These are phyloP conservation scores for Pyricularia grisea DNA, from an alignment of 2,329 filamentous ascomycete genomes.

Conservation along the genomic window DNA sequence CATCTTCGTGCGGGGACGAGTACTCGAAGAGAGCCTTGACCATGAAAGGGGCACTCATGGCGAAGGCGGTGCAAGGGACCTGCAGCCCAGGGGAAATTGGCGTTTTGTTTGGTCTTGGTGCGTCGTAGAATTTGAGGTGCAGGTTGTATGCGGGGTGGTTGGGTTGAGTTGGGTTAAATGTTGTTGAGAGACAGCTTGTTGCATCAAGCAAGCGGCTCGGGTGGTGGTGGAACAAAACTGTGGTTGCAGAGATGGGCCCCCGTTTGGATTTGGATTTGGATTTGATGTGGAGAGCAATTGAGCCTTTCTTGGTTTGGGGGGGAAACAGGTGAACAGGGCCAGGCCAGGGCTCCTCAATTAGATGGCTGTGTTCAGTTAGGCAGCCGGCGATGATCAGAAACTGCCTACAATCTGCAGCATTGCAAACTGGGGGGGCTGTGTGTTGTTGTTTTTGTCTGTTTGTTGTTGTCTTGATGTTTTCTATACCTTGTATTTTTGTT, in stretches of 20 bases:
- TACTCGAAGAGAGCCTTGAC: constrained; percentile 97
- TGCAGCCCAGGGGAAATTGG: not conserved
- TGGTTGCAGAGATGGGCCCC: not conserved
- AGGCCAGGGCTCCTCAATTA: not conserved
- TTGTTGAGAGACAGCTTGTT: not conserved
- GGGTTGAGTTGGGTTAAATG: not conserved
- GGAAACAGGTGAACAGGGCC: not conserved
- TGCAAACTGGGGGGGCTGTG: not conserved
- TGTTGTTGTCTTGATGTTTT: not conserved
- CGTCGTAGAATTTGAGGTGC: not conserved
- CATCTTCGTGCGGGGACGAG: constrained; percentile 84
- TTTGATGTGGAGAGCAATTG: not conserved
- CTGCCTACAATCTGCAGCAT: not conserved
- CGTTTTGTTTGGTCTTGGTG: not conserved
- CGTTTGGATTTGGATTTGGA: not conserved
- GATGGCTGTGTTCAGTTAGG: not conserved
- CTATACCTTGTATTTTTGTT: not conserved
- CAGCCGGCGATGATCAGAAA: not conserved
- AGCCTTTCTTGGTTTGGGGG: not conserved
- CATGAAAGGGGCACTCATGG: constrained; percentile 73
- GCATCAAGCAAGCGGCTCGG: not conserved
- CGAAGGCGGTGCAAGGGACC: constrained; percentile 9
- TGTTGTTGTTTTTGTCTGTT: not conserved
- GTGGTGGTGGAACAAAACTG: not conserved
- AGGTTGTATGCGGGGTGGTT: not conserved